Base-by-base conservation (phyloP, 148 eudicot genomes). In the Polygonum maritimum region DNA sequence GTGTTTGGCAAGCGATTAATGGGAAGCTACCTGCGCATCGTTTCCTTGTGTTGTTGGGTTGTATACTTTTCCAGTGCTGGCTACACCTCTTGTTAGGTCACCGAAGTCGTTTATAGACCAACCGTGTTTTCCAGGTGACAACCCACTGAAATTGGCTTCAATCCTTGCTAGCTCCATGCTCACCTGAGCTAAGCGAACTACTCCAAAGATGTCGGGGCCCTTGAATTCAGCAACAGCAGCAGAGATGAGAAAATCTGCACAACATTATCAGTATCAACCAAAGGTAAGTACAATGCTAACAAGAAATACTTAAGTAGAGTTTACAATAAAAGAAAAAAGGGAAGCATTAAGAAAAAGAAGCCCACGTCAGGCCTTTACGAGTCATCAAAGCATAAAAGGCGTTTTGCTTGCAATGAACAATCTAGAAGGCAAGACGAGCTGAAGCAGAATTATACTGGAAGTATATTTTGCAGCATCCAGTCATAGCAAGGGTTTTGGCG, bases 181-280 rank as follows among this genome's bases (percentile, higher is more conserved):
- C 41, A 88, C 91, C 85, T 89, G 99, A 65, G 96, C 92, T 41
- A 92, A 71, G 18, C 99, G 96, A 82, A 89, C 99, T 38, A 95
- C 96, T 69, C 99, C 99, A 76, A 90, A 95, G 60, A 95, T 81
- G 33, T 76, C 80, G 54, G 97, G 99, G 38, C 99, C 99, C 81
- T 95, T 95, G 62, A 95, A 95, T 84, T 95, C 99, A 5, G 96
- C 85, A 58, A 95, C 99, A 47, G 96, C 99, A 82, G 99, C 96
- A 78, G 99, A 90, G 76, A 92, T 88, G 48, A 92, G 89, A 83
- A 92, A 89, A 84, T 90, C 99, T 95, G 92, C 74, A 72, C 54
- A 70, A 3, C 33, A 38, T 19, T 4, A 44, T 10, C 75, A 72
- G 44, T 13, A 45, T 44, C 33, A 72, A 19, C 1, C 12, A 7